Percentiles rank a stretch among this genome's conserved stretches.
These are phyloP conservation scores for Annona cherimola DNA, from an alignment of 164 flowering plant genomes.

Conservation along the genomic window DNA sequence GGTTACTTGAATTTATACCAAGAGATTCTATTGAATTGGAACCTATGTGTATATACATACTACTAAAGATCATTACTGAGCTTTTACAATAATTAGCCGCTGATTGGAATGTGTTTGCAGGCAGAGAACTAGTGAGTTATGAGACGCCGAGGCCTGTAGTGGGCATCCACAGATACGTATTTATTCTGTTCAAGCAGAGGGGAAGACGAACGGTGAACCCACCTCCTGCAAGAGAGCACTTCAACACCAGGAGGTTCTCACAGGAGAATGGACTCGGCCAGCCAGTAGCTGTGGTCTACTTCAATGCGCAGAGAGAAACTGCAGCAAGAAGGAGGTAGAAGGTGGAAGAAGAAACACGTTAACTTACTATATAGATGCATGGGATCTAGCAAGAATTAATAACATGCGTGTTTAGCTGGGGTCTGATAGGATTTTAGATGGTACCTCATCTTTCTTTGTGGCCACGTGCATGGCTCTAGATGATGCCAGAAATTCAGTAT, in stretches of 20 bases:
- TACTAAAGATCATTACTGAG: neutral
- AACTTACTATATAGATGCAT: neutral
- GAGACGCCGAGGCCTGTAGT: slow-evolving; percentile 61
- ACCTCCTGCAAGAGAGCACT: slow-evolving; percentile 59
- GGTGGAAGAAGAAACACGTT: neutral
- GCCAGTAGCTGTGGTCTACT: slow-evolving; percentile 85
- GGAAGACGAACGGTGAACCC: slow-evolving; percentile 33
- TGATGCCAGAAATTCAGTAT: too few relatives aligned
- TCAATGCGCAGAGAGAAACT: slow-evolving; percentile 81
- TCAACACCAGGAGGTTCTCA: slow-evolving; percentile 61
- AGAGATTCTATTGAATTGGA: too few relatives aligned
- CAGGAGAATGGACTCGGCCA: slow-evolving; percentile 60
- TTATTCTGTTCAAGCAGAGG: slow-evolving; percentile 62
- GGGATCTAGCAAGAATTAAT: neutral
- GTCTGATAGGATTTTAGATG: neutral
- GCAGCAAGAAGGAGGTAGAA: slow-evolving; percentile 55
- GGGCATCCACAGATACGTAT: slow-evolving; percentile 80
- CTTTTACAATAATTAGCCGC: neutral
- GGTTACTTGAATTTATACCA: too few relatives aligned
- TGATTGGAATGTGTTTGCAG: slow-evolving; percentile 24
- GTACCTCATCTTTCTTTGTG: neutral
- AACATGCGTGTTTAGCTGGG: neutral
- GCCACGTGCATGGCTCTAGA: too few relatives aligned
- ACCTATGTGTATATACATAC: too few relatives aligned
- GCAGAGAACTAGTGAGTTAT: slow-evolving; percentile 58